Conservation (phyloP, 2,329 filamentous ascomycete species). For the Alternaria alternata region DNA sequence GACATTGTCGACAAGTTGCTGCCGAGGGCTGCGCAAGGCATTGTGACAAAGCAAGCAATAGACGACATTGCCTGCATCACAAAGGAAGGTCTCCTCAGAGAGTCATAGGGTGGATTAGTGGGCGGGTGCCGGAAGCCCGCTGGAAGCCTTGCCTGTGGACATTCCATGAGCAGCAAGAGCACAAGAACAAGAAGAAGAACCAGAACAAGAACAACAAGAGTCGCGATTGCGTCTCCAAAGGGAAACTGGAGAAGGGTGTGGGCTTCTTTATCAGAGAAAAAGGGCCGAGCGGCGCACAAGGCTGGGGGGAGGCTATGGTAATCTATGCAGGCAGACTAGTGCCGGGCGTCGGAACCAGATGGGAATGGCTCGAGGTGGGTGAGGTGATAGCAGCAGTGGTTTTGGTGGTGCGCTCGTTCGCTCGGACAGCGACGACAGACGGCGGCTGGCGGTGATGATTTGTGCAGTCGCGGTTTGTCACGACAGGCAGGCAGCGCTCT, state of each 20-base stretch:
- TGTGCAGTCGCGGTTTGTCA: no score
- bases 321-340: slow-evolving; percentile 21
- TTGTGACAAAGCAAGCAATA: slow-evolving; percentile 12
- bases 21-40: background rate
- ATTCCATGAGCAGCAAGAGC: background rate
- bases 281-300: slow-evolving; percentile 12
- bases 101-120: slow-evolving; percentile 32
- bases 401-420: no score
- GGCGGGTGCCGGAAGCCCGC: slow-evolving; percentile 16
- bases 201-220: no score
- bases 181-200: no score
- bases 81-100: background rate
- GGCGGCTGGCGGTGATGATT: no score
- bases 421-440: no score
- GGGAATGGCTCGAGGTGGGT: slow-evolving; percentile 13
- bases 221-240: background rate
- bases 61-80: no score
- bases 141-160: slow-evolving; percentile 6
- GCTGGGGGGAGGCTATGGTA: slow-evolving; percentile 10
- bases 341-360: slow-evolving; percentile 18
- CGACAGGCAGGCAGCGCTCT: no score
- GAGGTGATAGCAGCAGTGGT: background rate
- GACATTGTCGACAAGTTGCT: slow-evolving; percentile 14
- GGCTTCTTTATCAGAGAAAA: background rate
- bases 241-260: background rate